Base-by-base conservation (phyloP, 2,329 filamentous ascomycete species). In the Sordariomycetes sp. region DNA sequence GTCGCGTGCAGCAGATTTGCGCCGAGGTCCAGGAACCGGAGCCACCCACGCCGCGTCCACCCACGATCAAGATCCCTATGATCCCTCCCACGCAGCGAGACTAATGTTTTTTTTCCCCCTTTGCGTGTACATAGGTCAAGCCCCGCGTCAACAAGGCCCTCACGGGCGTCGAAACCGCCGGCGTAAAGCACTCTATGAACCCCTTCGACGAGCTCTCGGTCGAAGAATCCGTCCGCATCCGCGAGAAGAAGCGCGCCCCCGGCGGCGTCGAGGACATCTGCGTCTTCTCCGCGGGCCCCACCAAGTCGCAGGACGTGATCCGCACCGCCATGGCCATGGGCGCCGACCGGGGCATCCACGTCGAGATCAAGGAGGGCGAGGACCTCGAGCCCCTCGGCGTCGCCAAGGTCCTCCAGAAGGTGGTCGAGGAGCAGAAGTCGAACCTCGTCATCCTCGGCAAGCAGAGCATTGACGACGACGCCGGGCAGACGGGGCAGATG, bases 311-410 rank as follows among this genome's bases (percentile, higher is more conserved):
- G 65, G 94, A 99, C 68, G 84, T 91, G 17, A 81, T 99, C 57
- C 90, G 94, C 59, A 99, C 92, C 17, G 94, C 94, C 59, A 94
- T 99, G 90, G 94, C 94, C 65, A 96, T 99, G 90, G 94, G 94
- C 62, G 94, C 92, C 17, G 94, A 99, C 79, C 86, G 91, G 24
- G 86, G 76, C 48, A 86, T 99, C 68, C 90, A 94, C 76, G 86
- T 97, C 50, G 89, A 96, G 67, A 76, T 85, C 35, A 81, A 83
- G 62, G 88, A 90, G 50, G 82, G 82, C 59, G 83, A 86, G 62
- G 85, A 88, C 53, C 78, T 95, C 52, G 94, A 97, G 76, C 94
- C 94, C 24, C 77, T 99, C 58, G 80, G 81, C n/a, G 88, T 99
- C 15, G 94, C 94, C 52, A 99, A 99, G 77, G 73, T 97, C 67